Percentiles rank a stretch among this genome's conserved stretches.
phyloP scores from a whole-genome alignment of 1,139 yeast species.

The Debaryomyces sp. region DNA sequence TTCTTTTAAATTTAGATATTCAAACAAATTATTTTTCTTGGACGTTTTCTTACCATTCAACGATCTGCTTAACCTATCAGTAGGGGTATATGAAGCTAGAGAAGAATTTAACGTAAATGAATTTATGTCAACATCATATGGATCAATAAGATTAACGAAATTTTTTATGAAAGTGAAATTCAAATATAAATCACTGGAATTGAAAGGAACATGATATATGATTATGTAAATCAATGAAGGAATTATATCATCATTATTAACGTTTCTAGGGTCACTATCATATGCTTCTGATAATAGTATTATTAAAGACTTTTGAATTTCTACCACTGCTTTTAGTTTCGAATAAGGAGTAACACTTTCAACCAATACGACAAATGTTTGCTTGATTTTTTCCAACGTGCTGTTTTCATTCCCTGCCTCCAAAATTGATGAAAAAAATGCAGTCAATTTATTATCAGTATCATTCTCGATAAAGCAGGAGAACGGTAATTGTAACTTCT shows the following conservation, averaged over 20 bases:
- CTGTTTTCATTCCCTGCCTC: slow-evolving; percentile 9
- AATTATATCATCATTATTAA: slow-evolving; percentile 43
- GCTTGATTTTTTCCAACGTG: slow-evolving; percentile 18
- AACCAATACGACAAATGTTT: slow-evolving; percentile 15
- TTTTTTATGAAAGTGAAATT: slow-evolving; percentile 42
- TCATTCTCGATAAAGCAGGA: slow-evolving; percentile 31
- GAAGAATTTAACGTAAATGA: slow-evolving; percentile 14
- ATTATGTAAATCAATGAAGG: slow-evolving; percentile 44
- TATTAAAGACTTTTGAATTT: slow-evolving; percentile 36
- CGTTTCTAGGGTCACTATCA: slow-evolving; percentile 21
- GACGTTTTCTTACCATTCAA: slow-evolving; percentile 5
- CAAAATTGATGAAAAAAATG: slow-evolving; percentile 21
- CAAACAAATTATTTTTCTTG: slow-evolving; percentile 26
- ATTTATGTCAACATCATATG: slow-evolving; percentile 28
- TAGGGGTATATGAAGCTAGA: slow-evolving; percentile 21
- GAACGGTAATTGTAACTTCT: slow-evolving; percentile 29
- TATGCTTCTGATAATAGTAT: slow-evolving; percentile 22
- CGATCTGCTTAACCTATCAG: slow-evolving; percentile 9
- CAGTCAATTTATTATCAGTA: slow-evolving; percentile 18
- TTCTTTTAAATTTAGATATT: slow-evolving; percentile 36
- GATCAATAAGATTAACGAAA: slow-evolving; percentile 38
- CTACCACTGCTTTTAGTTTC: slow-evolving; percentile 32
- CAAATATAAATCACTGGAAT: slow-evolving; percentile 33
- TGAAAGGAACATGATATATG: slow-evolving; percentile 24
- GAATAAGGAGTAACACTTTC: slow-evolving; percentile 34